Percentiles rank a stretch among this genome's conserved stretches.
phyloP scores from a whole-genome alignment of 2,329 filamentous ascomycete species.

The Karstenula rhodostoma region DNA sequence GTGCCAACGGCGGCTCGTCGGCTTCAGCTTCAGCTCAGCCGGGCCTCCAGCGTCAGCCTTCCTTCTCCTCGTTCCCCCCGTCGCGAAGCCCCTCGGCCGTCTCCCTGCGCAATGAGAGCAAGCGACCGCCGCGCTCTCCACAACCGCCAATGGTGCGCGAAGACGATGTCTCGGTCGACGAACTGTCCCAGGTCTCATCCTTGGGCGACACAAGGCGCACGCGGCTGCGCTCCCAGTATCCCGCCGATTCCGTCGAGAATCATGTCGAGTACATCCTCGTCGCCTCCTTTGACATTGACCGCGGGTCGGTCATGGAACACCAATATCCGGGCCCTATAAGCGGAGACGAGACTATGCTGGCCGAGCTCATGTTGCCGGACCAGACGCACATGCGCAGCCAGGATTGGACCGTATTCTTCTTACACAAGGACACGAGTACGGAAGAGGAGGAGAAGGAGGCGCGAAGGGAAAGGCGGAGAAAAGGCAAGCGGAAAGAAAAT shows the following conservation, averaged over 20 bases:
- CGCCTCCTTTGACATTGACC: constrained; percentile 95
- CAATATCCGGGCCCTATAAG: constrained; percentile 95
- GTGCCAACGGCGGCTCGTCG: constrained; percentile 27
- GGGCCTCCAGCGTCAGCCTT: constrained; percentile 50
- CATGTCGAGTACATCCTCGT: constrained; percentile 99
- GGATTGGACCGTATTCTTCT: constrained; percentile 99
- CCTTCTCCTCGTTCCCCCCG: constrained; percentile 54
- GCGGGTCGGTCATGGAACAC: constrained; percentile 97
- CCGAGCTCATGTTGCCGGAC: constrained; percentile 97
- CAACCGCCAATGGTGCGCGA: constrained; percentile 46
- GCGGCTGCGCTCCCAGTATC: constrained; percentile 58
- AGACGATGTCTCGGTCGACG: constrained; percentile 40
- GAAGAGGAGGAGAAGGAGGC: constrained; percentile 75
- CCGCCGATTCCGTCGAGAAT: constrained; percentile 66
- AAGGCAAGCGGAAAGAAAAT: constrained; percentile 54
- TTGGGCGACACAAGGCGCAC: constrained; percentile 18
- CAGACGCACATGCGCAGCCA: constrained; percentile 94
- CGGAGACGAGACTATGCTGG: constrained; percentile 96
- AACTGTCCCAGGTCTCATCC: constrained; percentile 36
- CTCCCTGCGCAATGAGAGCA: constrained; percentile 45
- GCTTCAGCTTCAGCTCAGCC: constrained; percentile 27
- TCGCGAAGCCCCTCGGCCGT: constrained; percentile 49
- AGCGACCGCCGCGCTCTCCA: constrained; percentile 44
- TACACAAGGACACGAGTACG: constrained; percentile 91
- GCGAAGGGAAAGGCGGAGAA: constrained; percentile 64